These are phyloP conservation scores for Pseudonectria buxi DNA, from an alignment of 2,329 filamentous ascomycete species.

Conservation along the genomic window DNA sequence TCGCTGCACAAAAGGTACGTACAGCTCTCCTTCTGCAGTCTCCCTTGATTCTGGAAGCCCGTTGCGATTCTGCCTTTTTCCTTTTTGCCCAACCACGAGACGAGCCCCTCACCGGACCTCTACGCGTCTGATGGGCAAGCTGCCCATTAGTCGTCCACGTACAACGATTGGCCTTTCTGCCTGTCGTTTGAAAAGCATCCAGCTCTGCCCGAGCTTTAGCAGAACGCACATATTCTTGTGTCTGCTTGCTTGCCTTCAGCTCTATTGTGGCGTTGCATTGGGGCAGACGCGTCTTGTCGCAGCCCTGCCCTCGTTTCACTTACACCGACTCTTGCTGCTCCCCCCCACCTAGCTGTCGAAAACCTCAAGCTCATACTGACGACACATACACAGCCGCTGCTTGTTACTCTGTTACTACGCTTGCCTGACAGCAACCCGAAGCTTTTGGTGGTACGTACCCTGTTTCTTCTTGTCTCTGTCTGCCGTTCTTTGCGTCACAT, in stretches of 20 bases:
- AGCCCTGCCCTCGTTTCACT: slow-evolving; percentile 13
- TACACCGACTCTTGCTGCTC: slow-evolving; percentile 20
- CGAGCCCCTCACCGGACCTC: no score
- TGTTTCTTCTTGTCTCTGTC: slow-evolving; percentile 7
- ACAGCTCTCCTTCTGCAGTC: slow-evolving; percentile 5
- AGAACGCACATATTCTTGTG: no score
- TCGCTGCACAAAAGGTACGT: slow-evolving; percentile 17
- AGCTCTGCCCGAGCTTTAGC: no score
- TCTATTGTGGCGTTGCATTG: no score
- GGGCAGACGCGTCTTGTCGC: slow-evolving; percentile 1
- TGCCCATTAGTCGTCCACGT: no score
- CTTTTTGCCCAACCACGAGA: slow-evolving; percentile 4
- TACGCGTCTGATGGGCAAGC: no score
- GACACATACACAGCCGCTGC: slow-evolving; percentile 15
- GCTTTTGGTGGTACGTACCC: slow-evolving; percentile 16
- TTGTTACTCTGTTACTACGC: not conserved
- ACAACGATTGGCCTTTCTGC: no score
- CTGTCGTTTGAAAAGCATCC: no score
- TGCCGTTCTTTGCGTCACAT: slow-evolving; percentile 3
- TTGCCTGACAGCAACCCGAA: slow-evolving; percentile 5
- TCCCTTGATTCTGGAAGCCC: slow-evolving; percentile 4
- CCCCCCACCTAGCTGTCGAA: slow-evolving; percentile 3
- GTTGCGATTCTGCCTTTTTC: slow-evolving; percentile 1
- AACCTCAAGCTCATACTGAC: slow-evolving; percentile 16
- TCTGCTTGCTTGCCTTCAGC: no score